Percentiles rank a stretch among this genome's conserved stretches.
Evolutionary conservation across 2,329 filamentous ascomycete species (phyloP).

Genomic region (Nemania sp.): DNA sequence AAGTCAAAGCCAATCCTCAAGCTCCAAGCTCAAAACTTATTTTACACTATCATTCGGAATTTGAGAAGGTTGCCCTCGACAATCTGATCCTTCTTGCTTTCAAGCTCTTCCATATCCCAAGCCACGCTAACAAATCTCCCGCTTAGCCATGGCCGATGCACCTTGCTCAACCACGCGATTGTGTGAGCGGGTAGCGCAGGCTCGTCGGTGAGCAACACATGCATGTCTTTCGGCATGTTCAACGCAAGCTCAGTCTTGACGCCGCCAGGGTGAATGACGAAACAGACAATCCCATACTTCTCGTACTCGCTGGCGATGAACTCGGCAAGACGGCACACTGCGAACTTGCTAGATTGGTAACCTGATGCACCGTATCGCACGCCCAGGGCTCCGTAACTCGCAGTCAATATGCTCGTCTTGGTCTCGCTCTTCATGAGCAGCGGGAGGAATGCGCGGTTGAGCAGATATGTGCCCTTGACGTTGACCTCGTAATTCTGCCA

Average conservation of each 20-base stretch:
- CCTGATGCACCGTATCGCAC: conserved; percentile 53
- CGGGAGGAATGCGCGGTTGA: conserved; percentile 46
- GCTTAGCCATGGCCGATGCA: conserved; percentile 44
- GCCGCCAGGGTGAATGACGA: conserved; percentile 60
- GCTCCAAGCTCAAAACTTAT: background rate
- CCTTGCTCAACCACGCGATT: conserved; percentile 42
- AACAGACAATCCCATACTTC: conserved; percentile 56
- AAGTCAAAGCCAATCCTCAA: background rate
- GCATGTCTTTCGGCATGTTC: conserved; percentile 51
- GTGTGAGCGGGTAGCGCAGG: conserved; percentile 48
- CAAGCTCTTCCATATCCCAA: conserved; percentile 52
- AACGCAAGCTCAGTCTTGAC: conserved; percentile 58
- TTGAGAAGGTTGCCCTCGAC: conserved; percentile 48
- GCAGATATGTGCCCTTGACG: conserved; percentile 47
- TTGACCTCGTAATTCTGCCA: conserved; percentile 50
- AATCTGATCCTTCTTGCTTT: conserved; percentile 49
- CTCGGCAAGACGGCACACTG: conserved; percentile 58
- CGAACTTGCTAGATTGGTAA: conserved; percentile 62
- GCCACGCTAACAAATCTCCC: conserved; percentile 47
- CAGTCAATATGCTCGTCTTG: conserved; percentile 58
- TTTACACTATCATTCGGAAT: conserved; percentile 41
- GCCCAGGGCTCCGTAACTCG: conserved; percentile 55
- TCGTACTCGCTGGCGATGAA: conserved; percentile 59
- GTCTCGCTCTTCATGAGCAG: conserved; percentile 46
- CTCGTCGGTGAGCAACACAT: conserved; percentile 46